A percentile compares a stretch with the other conserved stretches of the same genome.
Conservation (phyloP, 495 filamentous ascomycete species). For the Penicillium pancosmium region DNA sequence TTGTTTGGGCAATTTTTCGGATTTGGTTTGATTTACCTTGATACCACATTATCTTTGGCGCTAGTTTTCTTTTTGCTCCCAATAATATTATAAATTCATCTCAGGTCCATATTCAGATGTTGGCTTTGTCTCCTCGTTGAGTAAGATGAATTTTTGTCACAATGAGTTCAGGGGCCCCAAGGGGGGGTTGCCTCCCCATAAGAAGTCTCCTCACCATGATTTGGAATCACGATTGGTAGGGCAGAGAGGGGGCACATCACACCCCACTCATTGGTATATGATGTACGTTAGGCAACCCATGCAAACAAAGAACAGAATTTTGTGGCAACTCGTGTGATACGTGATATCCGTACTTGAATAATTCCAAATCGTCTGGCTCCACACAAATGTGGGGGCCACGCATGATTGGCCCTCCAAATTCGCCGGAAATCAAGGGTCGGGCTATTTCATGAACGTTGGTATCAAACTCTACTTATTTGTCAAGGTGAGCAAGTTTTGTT, state of each 20-base stretch:
- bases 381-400: not conserved
- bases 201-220: not conserved
- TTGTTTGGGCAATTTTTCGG: constrained; percentile 3
- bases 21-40: constrained; percentile 1
- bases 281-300: constrained; percentile 3
- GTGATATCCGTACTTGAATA: constrained; percentile 15
- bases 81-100: not conserved
- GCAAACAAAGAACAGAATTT: constrained; percentile 14
- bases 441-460: not conserved
- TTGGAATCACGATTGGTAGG: not conserved
- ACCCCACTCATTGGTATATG: constrained; percentile 1
- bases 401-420: constrained; percentile 15
- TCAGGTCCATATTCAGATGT: not conserved
- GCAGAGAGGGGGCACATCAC: not conserved
- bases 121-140: not conserved
- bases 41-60: not conserved
- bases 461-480: not conserved
- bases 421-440: constrained; percentile 1
- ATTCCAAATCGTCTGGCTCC: constrained; percentile 27
- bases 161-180: not conserved
- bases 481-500: not conserved
- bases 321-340: constrained; percentile 5
- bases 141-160: not conserved
- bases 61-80: not conserved
- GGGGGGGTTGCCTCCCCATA: not conserved